Evolutionary conservation across 2,329 filamentous ascomycete genomes (phyloP).

Genomic region (Colletotrichum australisinense): DNA sequence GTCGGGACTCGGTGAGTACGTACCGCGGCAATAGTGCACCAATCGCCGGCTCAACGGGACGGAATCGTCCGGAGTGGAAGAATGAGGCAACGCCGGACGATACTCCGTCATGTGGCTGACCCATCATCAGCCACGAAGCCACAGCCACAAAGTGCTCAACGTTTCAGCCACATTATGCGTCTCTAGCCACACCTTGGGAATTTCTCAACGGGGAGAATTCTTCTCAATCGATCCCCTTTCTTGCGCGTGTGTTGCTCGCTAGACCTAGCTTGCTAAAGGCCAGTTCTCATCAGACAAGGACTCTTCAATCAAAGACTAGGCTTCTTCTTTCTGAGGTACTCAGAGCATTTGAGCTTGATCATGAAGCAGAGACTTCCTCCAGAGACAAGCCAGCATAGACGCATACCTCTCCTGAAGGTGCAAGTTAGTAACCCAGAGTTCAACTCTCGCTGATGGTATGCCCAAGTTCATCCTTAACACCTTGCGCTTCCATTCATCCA

Average conservation of each 20-base stretch:
- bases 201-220: no score
- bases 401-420: no score
- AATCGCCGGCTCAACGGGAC: constrained; percentile 16
- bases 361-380: no score
- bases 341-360: no score
- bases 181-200: background rate
- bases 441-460: no score
- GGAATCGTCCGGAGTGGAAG: constrained; percentile 25
- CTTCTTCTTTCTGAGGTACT: no score
- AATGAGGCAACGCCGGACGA: constrained; percentile 16
- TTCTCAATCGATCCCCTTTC: no score
- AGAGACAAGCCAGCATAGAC: no score
- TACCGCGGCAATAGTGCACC: constrained; percentile 25
- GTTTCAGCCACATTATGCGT: background rate
- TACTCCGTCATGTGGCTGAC: background rate
- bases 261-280: fast-evolving
- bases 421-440: no score
- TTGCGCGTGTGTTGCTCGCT: no score
- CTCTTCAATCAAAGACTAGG: no score
- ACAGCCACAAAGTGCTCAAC: background rate
- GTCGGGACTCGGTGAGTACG: background rate
- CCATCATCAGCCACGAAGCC: background rate
- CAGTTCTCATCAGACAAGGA: fast-evolving
- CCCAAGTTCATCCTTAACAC: no score
- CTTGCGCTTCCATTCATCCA: background rate